Percentiles rank a stretch among this genome's conserved stretches.
These are phyloP conservation scores for Trichopus zeylanicus DNA, from an alignment of 116 monocot species.

Conservation along the genomic window DNA sequence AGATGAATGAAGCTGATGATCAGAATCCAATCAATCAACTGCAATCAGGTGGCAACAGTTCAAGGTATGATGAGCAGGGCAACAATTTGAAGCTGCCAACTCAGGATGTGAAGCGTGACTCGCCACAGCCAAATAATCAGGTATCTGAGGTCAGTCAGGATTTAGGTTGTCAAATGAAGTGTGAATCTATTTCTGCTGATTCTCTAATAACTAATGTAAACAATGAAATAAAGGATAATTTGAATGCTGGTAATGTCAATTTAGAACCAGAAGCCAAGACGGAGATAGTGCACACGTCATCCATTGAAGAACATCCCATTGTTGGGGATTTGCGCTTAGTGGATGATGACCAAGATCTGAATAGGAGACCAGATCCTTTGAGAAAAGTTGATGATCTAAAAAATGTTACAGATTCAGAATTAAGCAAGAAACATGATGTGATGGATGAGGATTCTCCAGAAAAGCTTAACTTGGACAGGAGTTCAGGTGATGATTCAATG, in stretches of 20 bases:
- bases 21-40: too few relatives aligned
- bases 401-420: conserved; percentile 17
- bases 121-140: conserved; percentile 46
- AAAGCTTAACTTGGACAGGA: conserved; percentile 89
- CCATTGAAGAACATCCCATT: conserved; percentile 27
- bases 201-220: conserved; percentile 81
- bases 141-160: conserved; percentile 84
- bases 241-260: conserved; percentile 88
- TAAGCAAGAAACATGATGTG: conserved; percentile 45
- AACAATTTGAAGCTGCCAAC: conserved; percentile 22
- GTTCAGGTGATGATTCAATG: conserved; percentile 87
- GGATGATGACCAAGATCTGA: conserved; percentile 31
- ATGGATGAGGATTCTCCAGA: conserved; percentile 60
- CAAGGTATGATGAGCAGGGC: conserved; percentile 1
- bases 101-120: conserved; percentile 26
- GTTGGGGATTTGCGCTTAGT: conserved; percentile 29
- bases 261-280: conserved; percentile 91
- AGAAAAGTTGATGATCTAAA: conserved; percentile 29
- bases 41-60: background rate
- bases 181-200: conserved; percentile 84
- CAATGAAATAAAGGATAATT: conserved; percentile 89
- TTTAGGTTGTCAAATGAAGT: conserved; percentile 76
- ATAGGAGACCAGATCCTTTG: conserved; percentile 26
- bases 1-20: conserved; percentile 50
- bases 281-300: conserved; percentile 63